Evolutionary conservation across 805 yeast species (phyloP).

Genomic region (Yarrowia sp.): DNA sequence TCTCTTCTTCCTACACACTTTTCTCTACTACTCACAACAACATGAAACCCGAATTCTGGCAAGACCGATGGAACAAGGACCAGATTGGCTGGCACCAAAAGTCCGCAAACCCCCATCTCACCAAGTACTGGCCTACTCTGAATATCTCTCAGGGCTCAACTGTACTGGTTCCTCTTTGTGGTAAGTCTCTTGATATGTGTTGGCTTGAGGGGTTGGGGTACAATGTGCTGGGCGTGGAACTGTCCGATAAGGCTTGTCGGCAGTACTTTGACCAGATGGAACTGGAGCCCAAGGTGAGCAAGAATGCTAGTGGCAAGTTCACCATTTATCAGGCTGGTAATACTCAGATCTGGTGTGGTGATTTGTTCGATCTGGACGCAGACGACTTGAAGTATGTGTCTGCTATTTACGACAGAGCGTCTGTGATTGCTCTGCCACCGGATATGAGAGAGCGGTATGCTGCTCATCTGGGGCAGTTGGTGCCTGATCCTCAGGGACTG

Average conservation of each 20-base stretch:
- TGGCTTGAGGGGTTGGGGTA: conserved; percentile 22
- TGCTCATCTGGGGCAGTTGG: background rate
- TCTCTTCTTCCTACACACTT: background rate
- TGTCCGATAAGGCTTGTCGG: conserved; percentile 14
- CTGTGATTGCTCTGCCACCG: conserved; percentile 11
- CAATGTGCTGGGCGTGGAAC: conserved; percentile 20
- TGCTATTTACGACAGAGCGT: conserved; percentile 19
- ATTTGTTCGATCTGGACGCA: conserved; percentile 1
- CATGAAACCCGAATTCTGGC: conserved; percentile 27
- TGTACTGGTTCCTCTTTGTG: conserved; percentile 12
- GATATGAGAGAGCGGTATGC: conserved; percentile 20
- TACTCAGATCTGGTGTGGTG: conserved; percentile 20
- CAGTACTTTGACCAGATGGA: conserved; percentile 25
- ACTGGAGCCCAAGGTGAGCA: conserved; percentile 19
- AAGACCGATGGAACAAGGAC: conserved; percentile 20
- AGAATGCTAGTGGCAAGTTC: conserved; percentile 2
- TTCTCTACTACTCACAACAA: background rate
- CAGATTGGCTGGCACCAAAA: conserved; percentile 25
- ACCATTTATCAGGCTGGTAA: background rate
- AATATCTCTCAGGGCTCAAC: conserved; percentile 9
- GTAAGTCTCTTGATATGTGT: conserved; percentile 17
- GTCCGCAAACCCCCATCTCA: conserved; percentile 21
- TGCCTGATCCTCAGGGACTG: conserved; percentile 3
- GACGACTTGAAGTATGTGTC: conserved; percentile 11
- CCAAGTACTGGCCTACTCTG: conserved; percentile 23